phyloP scores from a whole-genome alignment of 176 grass and related monocot species.

The Oryza glumipatula region DNA sequence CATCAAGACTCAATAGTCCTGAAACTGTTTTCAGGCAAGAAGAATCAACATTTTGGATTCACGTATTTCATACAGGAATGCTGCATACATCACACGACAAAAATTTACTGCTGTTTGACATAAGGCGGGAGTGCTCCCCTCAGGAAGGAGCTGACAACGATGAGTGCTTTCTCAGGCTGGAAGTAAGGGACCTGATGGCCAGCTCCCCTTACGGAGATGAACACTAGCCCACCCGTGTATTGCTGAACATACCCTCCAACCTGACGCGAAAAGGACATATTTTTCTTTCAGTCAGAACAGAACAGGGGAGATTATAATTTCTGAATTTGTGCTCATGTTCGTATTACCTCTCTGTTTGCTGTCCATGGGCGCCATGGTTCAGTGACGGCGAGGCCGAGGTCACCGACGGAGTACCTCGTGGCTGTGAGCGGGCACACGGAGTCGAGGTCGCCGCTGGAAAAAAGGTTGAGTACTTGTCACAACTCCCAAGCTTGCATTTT shows the following conservation, averaged over 20 bases:
- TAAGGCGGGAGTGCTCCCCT: constrained; percentile 36
- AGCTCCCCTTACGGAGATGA: constrained; percentile 49
- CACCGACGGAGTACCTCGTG: constrained; percentile 40
- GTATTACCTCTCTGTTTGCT: constrained; percentile 36
- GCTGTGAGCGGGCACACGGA: constrained; percentile 38
- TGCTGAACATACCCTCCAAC: constrained; percentile 57
- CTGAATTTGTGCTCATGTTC: background rate
- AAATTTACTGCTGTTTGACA: background rate
- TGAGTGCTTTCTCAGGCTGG: constrained; percentile 44
- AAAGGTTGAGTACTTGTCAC: background rate
- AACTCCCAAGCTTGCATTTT: too few relatives aligned
- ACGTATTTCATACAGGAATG: background rate
- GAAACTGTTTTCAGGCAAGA: background rate
- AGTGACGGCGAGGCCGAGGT: constrained; percentile 32
- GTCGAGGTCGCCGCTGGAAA: constrained; percentile 56
- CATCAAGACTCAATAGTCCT: background rate
- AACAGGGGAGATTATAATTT: background rate
- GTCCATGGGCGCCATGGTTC: constrained; percentile 55
- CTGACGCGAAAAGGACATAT: background rate
- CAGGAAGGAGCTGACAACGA: constrained; percentile 50
- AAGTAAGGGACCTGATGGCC: constrained; percentile 51
- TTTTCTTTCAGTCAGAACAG: background rate
- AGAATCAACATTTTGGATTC: background rate
- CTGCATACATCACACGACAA: background rate
- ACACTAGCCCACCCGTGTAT: constrained; percentile 36